phyloP scores from a whole-genome alignment of 345 rosid genomes.

The Dovyalis caffra region DNA sequence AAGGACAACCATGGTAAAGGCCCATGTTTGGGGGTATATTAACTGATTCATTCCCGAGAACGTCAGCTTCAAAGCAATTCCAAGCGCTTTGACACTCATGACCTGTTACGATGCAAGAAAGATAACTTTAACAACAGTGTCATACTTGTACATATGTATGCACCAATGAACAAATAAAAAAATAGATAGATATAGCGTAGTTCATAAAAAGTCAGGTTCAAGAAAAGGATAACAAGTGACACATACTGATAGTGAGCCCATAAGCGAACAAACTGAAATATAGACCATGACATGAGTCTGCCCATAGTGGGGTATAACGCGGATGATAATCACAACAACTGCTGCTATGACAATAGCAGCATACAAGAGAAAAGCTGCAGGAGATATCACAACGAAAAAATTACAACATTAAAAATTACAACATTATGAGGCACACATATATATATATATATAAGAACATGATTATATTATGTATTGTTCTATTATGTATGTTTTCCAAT shows the following conservation, averaged over 20 bases:
- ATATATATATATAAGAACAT: neutral
- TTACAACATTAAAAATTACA: neutral
- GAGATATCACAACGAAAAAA: neutral
- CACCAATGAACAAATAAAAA: neutral
- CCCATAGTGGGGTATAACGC: slow-evolving; percentile 18
- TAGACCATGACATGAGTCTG: slow-evolving; percentile 29
- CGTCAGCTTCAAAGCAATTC: slow-evolving; percentile 34
- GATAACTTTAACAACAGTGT: neutral
- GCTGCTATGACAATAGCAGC: slow-evolving; percentile 19
- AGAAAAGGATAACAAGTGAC: neutral
- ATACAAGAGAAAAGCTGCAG: slow-evolving; percentile 24
- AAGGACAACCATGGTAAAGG: slow-evolving; percentile 20
- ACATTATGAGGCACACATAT: neutral
- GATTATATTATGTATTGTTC: neutral
- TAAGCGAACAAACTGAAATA: slow-evolving; percentile 26
- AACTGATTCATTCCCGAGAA: slow-evolving; percentile 32
- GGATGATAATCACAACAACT: slow-evolving; percentile 17
- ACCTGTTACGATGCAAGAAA: slow-evolving; percentile 18
- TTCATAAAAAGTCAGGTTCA: neutral
- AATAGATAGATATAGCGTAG: neutral
- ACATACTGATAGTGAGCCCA: slow-evolving; percentile 25
- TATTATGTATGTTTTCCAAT: neutral
- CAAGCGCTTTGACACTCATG: slow-evolving; percentile 35
- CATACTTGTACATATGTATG: neutral
- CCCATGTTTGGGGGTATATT: slow-evolving; percentile 30